These are phyloP conservation scores for Aureobasidium sp. DNA, from an alignment of 2,329 filamentous ascomycete species.

Conservation along the genomic window DNA sequence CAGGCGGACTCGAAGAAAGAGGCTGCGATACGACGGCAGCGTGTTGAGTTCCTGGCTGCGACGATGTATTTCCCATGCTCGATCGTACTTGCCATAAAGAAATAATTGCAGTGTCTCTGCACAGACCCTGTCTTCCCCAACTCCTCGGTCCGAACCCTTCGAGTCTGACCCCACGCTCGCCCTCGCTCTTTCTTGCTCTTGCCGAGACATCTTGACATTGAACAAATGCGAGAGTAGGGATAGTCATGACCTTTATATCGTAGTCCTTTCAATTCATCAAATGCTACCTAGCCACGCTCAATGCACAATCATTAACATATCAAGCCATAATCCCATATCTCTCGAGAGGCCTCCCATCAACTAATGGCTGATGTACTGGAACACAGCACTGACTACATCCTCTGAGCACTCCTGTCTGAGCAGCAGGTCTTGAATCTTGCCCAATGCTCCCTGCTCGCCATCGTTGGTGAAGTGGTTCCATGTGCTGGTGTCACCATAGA, in stretches of 20 bases:
- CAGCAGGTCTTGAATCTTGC: slow-evolving; percentile 81
- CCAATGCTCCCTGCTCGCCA: slow-evolving; percentile 52
- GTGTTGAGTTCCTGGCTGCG: slow-evolving; percentile 1
- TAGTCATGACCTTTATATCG: background rate
- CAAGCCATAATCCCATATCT: background rate
- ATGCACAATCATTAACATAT: background rate
- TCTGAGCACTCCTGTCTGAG: slow-evolving; percentile 76
- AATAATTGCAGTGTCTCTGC: slow-evolving; percentile 7
- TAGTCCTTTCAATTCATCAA: background rate
- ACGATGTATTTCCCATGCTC: slow-evolving; percentile 3
- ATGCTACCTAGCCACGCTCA: slow-evolving; percentile 5
- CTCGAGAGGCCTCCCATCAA: background rate
- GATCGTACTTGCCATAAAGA: background rate
- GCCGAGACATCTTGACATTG: background rate
- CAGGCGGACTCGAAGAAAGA: background rate
- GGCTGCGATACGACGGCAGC: background rate
- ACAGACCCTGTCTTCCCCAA: background rate
- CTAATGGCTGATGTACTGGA: slow-evolving; percentile 95
- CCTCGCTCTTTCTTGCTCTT: background rate
- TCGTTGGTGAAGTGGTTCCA: slow-evolving; percentile 97
- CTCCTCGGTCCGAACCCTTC: background rate
- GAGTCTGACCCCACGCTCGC: background rate
- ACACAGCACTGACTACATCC: slow-evolving; percentile 81
- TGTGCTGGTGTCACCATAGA: slow-evolving; percentile 97
- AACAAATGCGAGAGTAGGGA: too few relatives aligned